phyloP scores from a whole-genome alignment of 2,329 filamentous ascomycete species.

The Colletotrichum truncatum region DNA sequence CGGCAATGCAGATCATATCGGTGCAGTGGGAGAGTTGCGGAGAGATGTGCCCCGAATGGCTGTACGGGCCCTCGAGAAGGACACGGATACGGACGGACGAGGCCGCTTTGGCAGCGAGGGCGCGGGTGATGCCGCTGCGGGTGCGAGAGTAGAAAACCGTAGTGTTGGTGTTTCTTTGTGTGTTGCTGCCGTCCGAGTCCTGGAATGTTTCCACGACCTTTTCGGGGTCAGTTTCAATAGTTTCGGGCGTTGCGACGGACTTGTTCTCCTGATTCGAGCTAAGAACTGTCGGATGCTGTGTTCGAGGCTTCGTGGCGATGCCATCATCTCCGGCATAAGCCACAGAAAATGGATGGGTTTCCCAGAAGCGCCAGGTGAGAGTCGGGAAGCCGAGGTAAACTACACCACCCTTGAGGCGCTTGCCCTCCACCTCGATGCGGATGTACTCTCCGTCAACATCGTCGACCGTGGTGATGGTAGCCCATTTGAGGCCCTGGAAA shows the following conservation, averaged over 20 bases:
- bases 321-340: too few relatives aligned
- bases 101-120: not conserved
- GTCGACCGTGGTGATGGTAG: conserved; percentile 46
- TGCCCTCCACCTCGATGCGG: conserved; percentile 50
- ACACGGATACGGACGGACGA: not conserved
- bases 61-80: conserved; percentile 8
- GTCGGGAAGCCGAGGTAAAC: conserved; percentile 61
- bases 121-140: not conserved
- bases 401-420: conserved; percentile 47
- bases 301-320: too few relatives aligned
- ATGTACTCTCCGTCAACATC: conserved; percentile 37
- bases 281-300: too few relatives aligned
- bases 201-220: not conserved
- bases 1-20: conserved; percentile 19
- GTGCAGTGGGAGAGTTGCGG: conserved; percentile 3
- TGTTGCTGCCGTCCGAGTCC: accelerated
- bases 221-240: conserved; percentile 1
- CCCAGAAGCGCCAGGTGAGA: conserved; percentile 52
- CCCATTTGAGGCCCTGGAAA: conserved; percentile 45
- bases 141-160: conserved; percentile 1
- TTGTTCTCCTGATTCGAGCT: not conserved
- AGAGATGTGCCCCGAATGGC: not conserved
- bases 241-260: not conserved
- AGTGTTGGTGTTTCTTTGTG: not conserved
- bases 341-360: conserved; percentile 64